phyloP scores from a whole-genome alignment of 176 grass and related monocot genomes.

The Saccharum spontaneum region DNA sequence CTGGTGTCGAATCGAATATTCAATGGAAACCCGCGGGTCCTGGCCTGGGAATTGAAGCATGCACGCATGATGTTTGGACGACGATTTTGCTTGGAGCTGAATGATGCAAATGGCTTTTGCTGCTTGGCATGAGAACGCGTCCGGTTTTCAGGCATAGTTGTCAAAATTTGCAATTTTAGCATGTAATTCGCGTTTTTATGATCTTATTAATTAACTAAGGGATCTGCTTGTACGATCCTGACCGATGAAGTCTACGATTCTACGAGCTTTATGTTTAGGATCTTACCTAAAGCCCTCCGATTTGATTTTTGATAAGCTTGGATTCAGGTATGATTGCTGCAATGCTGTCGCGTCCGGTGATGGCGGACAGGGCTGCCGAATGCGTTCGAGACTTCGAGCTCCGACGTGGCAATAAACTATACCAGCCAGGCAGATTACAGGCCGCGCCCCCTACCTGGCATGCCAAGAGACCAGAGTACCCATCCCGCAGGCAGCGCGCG shows the following conservation, averaged over 20 bases:
- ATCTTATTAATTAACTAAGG: too few relatives aligned
- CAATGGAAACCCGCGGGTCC: not conserved
- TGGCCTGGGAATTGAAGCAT: not conserved
- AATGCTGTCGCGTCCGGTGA: not conserved
- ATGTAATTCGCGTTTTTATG: too few relatives aligned
- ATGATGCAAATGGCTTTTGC: not conserved
- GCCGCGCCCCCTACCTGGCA: not conserved
- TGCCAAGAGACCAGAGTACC: not conserved
- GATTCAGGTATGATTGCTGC: not conserved
- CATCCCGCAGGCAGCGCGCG: not conserved
- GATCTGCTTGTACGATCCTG: too few relatives aligned
- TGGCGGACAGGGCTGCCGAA: not conserved
- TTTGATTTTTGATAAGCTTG: too few relatives aligned
- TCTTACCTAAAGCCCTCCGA: too few relatives aligned
- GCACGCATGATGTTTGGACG: too few relatives aligned
- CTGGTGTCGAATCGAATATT: not conserved
- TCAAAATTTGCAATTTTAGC: too few relatives aligned
- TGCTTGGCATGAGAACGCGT: not conserved
- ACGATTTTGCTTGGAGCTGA: not conserved
- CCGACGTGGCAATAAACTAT: constrained; percentile 6
- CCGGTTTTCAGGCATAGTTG: not conserved
- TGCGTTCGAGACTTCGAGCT: too few relatives aligned
- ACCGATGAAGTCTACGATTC: too few relatives aligned
- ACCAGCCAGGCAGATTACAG: not conserved
- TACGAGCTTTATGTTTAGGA: too few relatives aligned